Evolutionary conservation across 371 early-diverging fungal genomes (phyloP).

Genomic region (Quaeritorhiza haematococci): DNA sequence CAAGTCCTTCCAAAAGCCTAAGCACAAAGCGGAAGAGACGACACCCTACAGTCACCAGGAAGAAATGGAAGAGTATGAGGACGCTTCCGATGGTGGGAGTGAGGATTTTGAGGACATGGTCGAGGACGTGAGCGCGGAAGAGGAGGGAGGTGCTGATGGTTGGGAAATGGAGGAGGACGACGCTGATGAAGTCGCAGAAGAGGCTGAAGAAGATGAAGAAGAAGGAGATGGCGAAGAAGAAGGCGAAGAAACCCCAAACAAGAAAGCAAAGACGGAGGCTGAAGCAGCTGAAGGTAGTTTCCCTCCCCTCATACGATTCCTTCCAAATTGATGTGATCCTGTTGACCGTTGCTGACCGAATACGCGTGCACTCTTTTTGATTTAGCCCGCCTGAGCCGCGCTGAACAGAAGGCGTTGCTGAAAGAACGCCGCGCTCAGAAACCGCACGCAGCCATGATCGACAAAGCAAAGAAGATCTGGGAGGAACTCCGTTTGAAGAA

Average conservation of each 20-base stretch:
- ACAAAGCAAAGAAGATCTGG: constrained; percentile 78
- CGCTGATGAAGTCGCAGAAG: neutral
- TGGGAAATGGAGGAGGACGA: constrained; percentile 5
- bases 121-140: neutral
- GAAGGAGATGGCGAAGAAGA: constrained; percentile 10
- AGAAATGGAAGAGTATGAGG: no score
- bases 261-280: no score
- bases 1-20: no score
- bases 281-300: constrained; percentile 26
- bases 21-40: no score
- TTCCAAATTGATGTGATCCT: no score
- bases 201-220: constrained; percentile 10
- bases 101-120: constrained; percentile 4
- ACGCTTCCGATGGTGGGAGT: neutral
- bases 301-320: no score
- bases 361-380: no score
- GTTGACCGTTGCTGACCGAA: no score
- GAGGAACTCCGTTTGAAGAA: constrained; percentile 77
- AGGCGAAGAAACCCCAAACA: constrained; percentile 20
- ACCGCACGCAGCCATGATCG: constrained; percentile 66
- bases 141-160: constrained; percentile 2
- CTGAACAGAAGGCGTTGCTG: constrained; percentile 54
- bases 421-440: constrained; percentile 66
- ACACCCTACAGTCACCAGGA: no score
- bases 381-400: constrained; percentile 17